These are phyloP conservation scores for Saturnispora serradocipensis DNA, from an alignment of 805 yeast genomes.

Conservation along the genomic window DNA sequence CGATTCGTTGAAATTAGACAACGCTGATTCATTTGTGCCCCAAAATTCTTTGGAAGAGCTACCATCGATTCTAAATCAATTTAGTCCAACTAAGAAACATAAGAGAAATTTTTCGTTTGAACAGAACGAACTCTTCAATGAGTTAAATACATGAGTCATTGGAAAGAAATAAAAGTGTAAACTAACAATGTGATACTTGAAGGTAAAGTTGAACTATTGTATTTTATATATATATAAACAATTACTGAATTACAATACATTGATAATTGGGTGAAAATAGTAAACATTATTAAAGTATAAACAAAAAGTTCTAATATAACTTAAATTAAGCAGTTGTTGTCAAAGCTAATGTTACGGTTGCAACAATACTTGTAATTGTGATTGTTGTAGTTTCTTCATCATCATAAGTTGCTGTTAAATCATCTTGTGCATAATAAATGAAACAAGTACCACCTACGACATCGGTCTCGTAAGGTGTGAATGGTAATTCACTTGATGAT, in stretches of 20 bases:
- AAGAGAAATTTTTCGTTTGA: slow-evolving; percentile 41
- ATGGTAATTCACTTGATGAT: slow-evolving; percentile 13
- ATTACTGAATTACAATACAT: background rate
- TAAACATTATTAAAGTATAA: background rate
- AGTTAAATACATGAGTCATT: slow-evolving; percentile 26
- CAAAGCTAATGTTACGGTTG: slow-evolving; percentile 25
- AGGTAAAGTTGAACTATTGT: background rate
- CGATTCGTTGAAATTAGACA: slow-evolving; percentile 27
- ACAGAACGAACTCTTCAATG: slow-evolving; percentile 41
- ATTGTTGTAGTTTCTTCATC: slow-evolving; percentile 24
- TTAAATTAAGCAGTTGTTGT: background rate
- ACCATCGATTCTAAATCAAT: background rate
- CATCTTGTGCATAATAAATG: slow-evolving; percentile 30
- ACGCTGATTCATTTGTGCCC: background rate
- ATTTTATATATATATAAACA: background rate
- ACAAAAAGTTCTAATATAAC: background rate
- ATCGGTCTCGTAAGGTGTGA: slow-evolving; percentile 25
- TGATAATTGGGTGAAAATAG: background rate
- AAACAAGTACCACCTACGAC: slow-evolving; percentile 26
- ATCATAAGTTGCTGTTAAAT: slow-evolving; percentile 16
- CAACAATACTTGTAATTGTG: slow-evolving; percentile 27
- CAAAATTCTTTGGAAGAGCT: background rate
- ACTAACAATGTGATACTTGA: too few species aligned
- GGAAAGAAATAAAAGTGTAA: background rate
- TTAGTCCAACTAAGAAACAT: slow-evolving; percentile 4